Conservation (phyloP, 306 rosid genomes). For the Acacia melanoxylon region DNA sequence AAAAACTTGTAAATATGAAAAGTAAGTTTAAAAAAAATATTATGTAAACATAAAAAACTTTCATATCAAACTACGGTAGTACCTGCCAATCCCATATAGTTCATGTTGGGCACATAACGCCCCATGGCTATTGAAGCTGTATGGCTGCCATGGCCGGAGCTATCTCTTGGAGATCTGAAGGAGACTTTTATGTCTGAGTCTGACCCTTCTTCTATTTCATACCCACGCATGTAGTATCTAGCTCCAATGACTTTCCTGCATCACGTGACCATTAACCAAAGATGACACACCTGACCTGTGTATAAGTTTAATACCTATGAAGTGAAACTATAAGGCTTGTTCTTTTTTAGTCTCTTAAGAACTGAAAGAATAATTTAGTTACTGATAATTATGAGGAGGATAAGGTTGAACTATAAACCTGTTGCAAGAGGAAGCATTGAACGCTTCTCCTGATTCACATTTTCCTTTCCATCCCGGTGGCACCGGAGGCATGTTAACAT, state of each 20-base stretch:
- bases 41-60: background rate
- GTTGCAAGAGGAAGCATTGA: slow-evolving; percentile 84
- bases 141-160: slow-evolving; percentile 88
- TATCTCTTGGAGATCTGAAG: slow-evolving; percentile 81
- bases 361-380: background rate
- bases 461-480: slow-evolving; percentile 74
- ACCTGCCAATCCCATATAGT: slow-evolving; percentile 62
- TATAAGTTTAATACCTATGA: background rate
- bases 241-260: slow-evolving; percentile 85
- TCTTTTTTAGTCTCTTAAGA: background rate
- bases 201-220: slow-evolving; percentile 69
- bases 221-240: slow-evolving; percentile 72
- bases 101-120: slow-evolving; percentile 74
- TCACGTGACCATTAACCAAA: slow-evolving; percentile 26
- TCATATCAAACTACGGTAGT: background rate
- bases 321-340: background rate
- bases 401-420: slow-evolving; percentile 50
- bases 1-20: background rate
- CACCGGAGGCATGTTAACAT: slow-evolving; percentile 74
- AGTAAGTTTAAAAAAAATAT: background rate
- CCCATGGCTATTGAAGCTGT: slow-evolving; percentile 83
- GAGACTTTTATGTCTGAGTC: slow-evolving; percentile 39
- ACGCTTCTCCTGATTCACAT: slow-evolving; percentile 80
- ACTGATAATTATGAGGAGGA: background rate
- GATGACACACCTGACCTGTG: background rate